phyloP scores from a whole-genome alignment of 1,284 basidiomycete species.

The Microbotryomycetes sp. region DNA sequence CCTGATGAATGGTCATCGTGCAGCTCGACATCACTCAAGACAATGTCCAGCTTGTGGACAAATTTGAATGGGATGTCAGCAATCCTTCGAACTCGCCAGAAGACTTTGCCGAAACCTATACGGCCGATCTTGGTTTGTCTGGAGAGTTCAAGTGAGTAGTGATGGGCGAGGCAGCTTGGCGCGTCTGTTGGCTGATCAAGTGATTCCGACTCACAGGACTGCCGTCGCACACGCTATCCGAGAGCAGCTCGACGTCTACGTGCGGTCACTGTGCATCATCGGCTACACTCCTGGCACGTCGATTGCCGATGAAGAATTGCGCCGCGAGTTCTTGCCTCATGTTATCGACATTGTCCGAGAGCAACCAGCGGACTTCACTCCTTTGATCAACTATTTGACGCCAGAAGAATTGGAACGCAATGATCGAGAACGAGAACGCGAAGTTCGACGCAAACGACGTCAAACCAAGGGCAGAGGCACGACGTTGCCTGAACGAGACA shows the following conservation, averaged over 20 bases:
- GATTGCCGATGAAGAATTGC: slow-evolving; percentile 85
- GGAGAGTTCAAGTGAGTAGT: slow-evolving; percentile 83
- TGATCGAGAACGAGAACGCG: slow-evolving; percentile 85
- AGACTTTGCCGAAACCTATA: slow-evolving; percentile 82
- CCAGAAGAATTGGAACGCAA: slow-evolving; percentile 80
- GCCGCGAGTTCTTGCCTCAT: slow-evolving; percentile 77
- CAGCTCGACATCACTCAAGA: slow-evolving; percentile 94
- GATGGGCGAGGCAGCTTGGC: background rate
- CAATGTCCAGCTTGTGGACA: slow-evolving; percentile 86
- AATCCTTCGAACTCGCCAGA: slow-evolving; percentile 75
- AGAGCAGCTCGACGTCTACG: slow-evolving; percentile 87
- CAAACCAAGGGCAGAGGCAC: slow-evolving; percentile 86
- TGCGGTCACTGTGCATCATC: slow-evolving; percentile 85
- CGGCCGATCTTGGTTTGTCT: slow-evolving; percentile 76
- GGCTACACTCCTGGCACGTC: slow-evolving; percentile 76
- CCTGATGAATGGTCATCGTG: slow-evolving; percentile 4
- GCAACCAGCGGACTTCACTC: slow-evolving; percentile 60
- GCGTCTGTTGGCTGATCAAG: background rate
- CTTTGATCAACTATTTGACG: slow-evolving; percentile 78
- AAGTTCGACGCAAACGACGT: slow-evolving; percentile 69
- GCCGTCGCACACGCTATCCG: slow-evolving; percentile 93
- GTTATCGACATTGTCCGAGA: slow-evolving; percentile 55
- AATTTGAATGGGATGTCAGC: slow-evolving; percentile 96
- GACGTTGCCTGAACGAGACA: slow-evolving; percentile 84
- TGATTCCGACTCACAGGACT: slow-evolving; percentile 55